Evolutionary conservation across 176 grass and related monocot genomes (phyloP).

Genomic region (Hyparrhenia diplandra): DNA sequence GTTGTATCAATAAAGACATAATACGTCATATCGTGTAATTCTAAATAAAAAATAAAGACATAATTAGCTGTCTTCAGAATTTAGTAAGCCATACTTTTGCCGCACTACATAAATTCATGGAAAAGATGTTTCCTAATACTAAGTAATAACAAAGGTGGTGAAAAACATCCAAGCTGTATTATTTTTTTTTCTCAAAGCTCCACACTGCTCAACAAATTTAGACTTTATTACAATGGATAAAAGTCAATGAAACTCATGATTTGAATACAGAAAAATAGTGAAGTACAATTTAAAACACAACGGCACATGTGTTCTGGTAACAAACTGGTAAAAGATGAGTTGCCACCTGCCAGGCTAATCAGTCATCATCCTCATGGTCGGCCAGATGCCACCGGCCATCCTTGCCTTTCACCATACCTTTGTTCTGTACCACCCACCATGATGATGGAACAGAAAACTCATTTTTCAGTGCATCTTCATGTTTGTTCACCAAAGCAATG

Average conservation of each 20-base stretch:
- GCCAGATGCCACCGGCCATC: slow-evolving; percentile 63
- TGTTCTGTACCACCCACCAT: slow-evolving; percentile 81
- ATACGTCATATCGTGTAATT: no score
- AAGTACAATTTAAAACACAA: slow-evolving; percentile 11
- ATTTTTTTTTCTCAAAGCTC: background rate
- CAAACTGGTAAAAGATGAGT: background rate
- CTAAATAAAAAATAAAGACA: no score
- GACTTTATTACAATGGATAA: background rate
- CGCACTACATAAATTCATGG: background rate
- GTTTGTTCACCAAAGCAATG: slow-evolving; percentile 72
- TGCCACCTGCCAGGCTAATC: slow-evolving; percentile 18
- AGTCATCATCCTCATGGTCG: slow-evolving; percentile 68
- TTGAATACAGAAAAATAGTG: background rate
- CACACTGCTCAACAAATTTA: slow-evolving; percentile 6
- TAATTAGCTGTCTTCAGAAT: background rate
- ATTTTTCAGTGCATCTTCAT: slow-evolving; percentile 63
- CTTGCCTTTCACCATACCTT: slow-evolving; percentile 64
- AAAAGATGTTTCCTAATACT: background rate
- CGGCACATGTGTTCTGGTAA: background rate
- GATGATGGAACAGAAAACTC: slow-evolving; percentile 59
- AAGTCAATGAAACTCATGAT: background rate
- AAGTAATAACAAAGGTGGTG: no score
- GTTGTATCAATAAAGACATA: no score
- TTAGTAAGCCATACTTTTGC: background rate
- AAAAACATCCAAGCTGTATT: background rate